These are phyloP conservation scores for Arthrobotrys iridis DNA, from an alignment of 2,329 filamentous ascomycete species.

Conservation along the genomic window DNA sequence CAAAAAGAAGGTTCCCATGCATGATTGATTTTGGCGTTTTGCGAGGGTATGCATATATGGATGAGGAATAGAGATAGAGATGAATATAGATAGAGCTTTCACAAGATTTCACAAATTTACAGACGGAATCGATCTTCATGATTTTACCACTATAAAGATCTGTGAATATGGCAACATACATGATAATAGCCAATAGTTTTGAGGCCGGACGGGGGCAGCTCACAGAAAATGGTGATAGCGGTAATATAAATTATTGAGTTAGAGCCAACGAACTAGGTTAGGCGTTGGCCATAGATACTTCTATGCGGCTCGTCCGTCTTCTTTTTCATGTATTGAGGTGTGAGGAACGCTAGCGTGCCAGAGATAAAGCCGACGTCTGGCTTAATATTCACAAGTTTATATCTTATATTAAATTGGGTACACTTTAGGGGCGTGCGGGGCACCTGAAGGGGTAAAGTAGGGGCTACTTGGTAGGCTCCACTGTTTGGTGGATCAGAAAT, in stretches of 20 bases:
- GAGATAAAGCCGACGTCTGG: constrained; percentile 33
- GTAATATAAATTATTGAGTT: too few relatives aligned
- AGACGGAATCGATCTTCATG: too few relatives aligned
- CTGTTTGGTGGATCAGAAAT: too few relatives aligned
- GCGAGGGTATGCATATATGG: neutral
- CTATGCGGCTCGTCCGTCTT: neutral
- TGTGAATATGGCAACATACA: neutral
- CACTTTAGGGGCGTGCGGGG: neutral
- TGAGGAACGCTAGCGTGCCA: constrained; percentile 33
- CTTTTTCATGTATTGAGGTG: constrained; percentile 36
- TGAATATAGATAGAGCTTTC: neutral
- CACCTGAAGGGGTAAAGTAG: constrained; percentile 29
- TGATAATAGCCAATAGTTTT: neutral
- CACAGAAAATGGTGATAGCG: too few relatives aligned
- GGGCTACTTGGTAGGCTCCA: too few relatives aligned
- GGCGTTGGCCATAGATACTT: constrained; percentile 26
- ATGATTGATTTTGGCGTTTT: neutral
- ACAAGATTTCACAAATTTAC: too few relatives aligned
- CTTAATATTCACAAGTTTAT: neutral
- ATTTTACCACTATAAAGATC: too few relatives aligned
- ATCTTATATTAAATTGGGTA: neutral
- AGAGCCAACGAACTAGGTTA: too few relatives aligned
- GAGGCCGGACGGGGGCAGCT: too few relatives aligned
- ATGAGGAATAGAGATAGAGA: constrained; percentile 12
- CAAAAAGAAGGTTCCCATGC: neutral